Percentiles rank a stretch among this genome's conserved stretches.
Conservation (phyloP, 768 basidiomycete genomes). For the Russula sp. region DNA sequence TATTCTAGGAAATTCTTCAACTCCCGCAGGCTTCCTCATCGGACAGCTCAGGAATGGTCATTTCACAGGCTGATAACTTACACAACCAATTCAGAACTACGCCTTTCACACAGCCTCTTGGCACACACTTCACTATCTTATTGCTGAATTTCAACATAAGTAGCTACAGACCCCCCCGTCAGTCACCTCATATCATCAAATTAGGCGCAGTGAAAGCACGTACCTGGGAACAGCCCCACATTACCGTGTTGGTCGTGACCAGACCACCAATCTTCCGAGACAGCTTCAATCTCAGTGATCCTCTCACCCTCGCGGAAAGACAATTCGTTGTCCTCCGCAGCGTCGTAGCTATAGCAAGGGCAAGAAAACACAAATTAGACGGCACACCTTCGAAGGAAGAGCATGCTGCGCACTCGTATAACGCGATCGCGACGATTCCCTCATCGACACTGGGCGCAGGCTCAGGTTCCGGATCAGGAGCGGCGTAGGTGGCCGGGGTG, state of each 20-base stretch:
- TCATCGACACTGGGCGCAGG: slow-evolving; percentile 42
- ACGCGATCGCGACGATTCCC: slow-evolving; percentile 54
- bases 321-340: slow-evolving; percentile 87
- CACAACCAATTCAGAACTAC: neutral
- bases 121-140: slow-evolving; percentile 23
- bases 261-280: slow-evolving; percentile 87
- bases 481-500: slow-evolving; percentile 36
- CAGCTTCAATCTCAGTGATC: slow-evolving; percentile 72
- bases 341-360: slow-evolving; percentile 58
- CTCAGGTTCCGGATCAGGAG: slow-evolving; percentile 43
- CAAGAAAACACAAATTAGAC: slow-evolving; percentile 10
- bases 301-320: slow-evolving; percentile 77
- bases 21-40: no score
- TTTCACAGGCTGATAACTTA: neutral
- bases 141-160: slow-evolving; percentile 19
- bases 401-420: slow-evolving; percentile 55
- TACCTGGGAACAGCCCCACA: slow-evolving; percentile 71
- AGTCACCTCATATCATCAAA: neutral
- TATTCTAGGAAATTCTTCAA: no score
- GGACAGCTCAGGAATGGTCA: neutral
- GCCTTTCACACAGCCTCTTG: neutral
- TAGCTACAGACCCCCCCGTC: neutral
- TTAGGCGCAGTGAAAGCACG: slow-evolving; percentile 22
- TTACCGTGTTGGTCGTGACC: slow-evolving; percentile 51
- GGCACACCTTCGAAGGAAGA: neutral